Evolutionary conservation across 805 yeast genomes (phyloP).

Genomic region (Wickerhamiella vanderwaltii): DNA sequence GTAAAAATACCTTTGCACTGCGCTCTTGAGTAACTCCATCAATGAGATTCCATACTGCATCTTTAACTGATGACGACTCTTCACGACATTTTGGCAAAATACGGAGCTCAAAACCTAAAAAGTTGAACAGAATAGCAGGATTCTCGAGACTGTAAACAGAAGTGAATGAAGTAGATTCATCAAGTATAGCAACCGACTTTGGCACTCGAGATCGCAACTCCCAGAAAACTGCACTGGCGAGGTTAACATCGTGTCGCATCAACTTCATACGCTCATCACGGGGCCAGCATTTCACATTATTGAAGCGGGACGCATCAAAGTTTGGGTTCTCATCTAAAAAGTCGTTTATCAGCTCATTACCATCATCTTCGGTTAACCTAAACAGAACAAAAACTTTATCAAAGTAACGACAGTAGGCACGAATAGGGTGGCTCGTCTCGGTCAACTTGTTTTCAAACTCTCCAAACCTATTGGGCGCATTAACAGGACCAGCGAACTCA

Average conservation of each 20-base stretch:
- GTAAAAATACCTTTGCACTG: constrained; percentile 76
- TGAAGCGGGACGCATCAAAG: constrained; percentile 82
- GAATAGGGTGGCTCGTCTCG: constrained; percentile 62
- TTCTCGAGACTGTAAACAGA: constrained; percentile 87
- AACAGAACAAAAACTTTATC: constrained; percentile 74
- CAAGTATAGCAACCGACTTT: constrained; percentile 51
- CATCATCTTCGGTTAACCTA: constrained; percentile 60
- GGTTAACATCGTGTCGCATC: constrained; percentile 79
- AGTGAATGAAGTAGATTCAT: constrained; percentile 71
- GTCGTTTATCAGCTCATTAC: constrained; percentile 62
- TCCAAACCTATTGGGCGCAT: constrained; percentile 61
- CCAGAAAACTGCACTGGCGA: constrained; percentile 90
- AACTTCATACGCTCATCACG: constrained; percentile 80
- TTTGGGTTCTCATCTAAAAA: constrained; percentile 78
- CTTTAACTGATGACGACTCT: constrained; percentile 44
- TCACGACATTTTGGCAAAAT: constrained; percentile 63
- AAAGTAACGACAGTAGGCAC: constrained; percentile 68
- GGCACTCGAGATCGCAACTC: constrained; percentile 76
- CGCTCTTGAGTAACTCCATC: constrained; percentile 64
- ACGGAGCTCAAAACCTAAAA: constrained; percentile 93
- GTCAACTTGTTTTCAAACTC: constrained; percentile 49
- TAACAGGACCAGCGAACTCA: constrained; percentile 71
- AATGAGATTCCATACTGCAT: constrained; percentile 85
- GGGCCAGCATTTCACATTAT: constrained; percentile 91
- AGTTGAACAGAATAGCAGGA: constrained; percentile 73